Evolutionary conservation across 176 grass and related monocot species (phyloP).

Genomic region (Tillandsia leiboldiana): DNA sequence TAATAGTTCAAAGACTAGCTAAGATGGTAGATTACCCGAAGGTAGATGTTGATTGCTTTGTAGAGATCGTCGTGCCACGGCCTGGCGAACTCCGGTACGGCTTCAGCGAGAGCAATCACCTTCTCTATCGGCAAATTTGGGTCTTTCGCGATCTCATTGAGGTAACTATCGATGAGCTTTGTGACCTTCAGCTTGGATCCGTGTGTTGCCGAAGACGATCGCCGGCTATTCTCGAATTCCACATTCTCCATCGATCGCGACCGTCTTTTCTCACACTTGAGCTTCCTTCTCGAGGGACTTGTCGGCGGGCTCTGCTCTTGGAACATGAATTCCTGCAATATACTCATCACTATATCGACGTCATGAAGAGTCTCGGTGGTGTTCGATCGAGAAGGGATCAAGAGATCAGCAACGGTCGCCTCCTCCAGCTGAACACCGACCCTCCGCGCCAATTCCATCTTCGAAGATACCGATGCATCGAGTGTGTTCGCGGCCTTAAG

Average conservation of each 20-base stretch:
- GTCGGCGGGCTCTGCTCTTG: slow-evolving; percentile 45
- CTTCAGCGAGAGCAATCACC: slow-evolving; percentile 65
- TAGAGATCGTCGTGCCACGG: slow-evolving; percentile 81
- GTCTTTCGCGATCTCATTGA: slow-evolving; percentile 55
- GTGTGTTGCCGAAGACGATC: slow-evolving; percentile 63
- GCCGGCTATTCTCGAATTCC: slow-evolving; percentile 56
- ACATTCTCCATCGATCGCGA: slow-evolving; percentile 74
- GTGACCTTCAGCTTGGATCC: slow-evolving; percentile 50
- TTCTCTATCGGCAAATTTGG: slow-evolving; percentile 65
- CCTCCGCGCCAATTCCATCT: slow-evolving; percentile 47
- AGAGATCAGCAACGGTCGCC: slow-evolving; percentile 46
- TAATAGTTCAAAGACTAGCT: neutral
- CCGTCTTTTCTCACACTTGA: slow-evolving; percentile 39
- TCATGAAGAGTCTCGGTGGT: slow-evolving; percentile 46
- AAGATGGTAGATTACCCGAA: slow-evolving; percentile 38
- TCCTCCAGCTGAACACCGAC: slow-evolving; percentile 78
- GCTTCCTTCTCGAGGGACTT: slow-evolving; percentile 30
- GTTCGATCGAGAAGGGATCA: slow-evolving; percentile 53
- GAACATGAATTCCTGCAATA: slow-evolving; percentile 78
- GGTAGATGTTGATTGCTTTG: slow-evolving; percentile 80
- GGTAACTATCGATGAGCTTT: slow-evolving; percentile 61
- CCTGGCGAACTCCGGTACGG: slow-evolving; percentile 57
- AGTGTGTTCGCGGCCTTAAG: slow-evolving; percentile 71
- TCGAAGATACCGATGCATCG: slow-evolving; percentile 40
- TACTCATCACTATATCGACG: slow-evolving; percentile 42